Percentiles rank a stretch among this genome's conserved stretches.
phyloP scores from a whole-genome alignment of 306 rosid species.

The Lathyrus tuberosus region DNA sequence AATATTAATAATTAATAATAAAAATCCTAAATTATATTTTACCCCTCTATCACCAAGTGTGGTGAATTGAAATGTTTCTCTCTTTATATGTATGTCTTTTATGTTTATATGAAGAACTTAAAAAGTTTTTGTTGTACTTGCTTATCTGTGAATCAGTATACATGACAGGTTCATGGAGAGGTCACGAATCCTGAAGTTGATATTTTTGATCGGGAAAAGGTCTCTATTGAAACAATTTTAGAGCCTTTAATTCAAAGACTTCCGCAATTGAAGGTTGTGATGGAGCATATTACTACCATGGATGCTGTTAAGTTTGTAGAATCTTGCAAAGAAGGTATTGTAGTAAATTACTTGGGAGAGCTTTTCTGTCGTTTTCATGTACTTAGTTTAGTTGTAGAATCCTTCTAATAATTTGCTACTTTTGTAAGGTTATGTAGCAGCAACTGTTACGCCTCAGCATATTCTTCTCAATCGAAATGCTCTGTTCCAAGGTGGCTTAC shows the following conservation, averaged over 20 bases:
- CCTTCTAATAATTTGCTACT: slow-evolving; percentile 24
- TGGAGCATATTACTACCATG: slow-evolving; percentile 92
- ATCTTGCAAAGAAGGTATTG: slow-evolving; percentile 71
- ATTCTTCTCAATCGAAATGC: slow-evolving; percentile 81
- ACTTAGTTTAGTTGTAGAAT: slow-evolving; percentile 22
- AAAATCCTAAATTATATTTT: no score
- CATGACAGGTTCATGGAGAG: slow-evolving; percentile 87
- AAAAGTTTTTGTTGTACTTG: slow-evolving; percentile 22
- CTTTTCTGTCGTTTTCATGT: background rate
- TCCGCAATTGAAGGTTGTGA: slow-evolving; percentile 82
- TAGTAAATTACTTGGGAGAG: slow-evolving; percentile 30
- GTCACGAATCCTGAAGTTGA: slow-evolving; percentile 76
- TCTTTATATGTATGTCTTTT: slow-evolving; percentile 20
- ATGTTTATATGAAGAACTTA: slow-evolving; percentile 2
- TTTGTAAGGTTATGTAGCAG: slow-evolving; percentile 66
- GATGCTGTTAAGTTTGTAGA: slow-evolving; percentile 79
- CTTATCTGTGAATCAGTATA: slow-evolving; percentile 30
- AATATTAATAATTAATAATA: no score
- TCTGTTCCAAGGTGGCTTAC: slow-evolving; percentile 91
- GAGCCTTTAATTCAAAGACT: slow-evolving; percentile 73
- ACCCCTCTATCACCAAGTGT: no score
- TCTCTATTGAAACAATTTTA: slow-evolving; percentile 78
- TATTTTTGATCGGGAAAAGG: slow-evolving; percentile 87
- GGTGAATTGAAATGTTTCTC: slow-evolving; percentile 12
- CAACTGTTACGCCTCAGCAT: slow-evolving; percentile 95